Evolutionary conservation across 1,139 yeast species (phyloP).

Genomic region (Pichia sp.): DNA sequence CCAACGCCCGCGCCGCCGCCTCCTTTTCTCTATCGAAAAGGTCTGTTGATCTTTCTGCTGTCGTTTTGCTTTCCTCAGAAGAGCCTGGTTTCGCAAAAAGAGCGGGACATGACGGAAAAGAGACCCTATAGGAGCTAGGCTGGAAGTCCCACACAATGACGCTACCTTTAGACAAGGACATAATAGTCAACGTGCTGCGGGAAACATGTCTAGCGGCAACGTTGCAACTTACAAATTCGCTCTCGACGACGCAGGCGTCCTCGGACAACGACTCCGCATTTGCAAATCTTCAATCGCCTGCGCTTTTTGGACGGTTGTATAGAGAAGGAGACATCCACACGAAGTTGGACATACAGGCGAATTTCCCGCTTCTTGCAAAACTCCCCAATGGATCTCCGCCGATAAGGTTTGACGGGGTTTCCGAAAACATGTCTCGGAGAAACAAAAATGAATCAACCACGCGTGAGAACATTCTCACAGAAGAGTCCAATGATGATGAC

Average conservation of each 20-base stretch:
- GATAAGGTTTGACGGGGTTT: constrained; percentile 1
- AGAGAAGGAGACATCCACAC: neutral
- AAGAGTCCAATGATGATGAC: neutral
- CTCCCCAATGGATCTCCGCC: constrained; percentile 7
- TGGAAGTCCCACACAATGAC: constrained; percentile 8
- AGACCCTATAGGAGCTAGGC: no score
- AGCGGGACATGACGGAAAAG: no score
- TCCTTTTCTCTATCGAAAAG: neutral
- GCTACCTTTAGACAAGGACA: constrained; percentile 14
- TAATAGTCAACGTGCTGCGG: constrained; percentile 17
- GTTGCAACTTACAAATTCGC: neutral
- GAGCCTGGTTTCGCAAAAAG: no score
- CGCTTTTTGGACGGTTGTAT: constrained; percentile 5
- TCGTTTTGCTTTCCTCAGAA: neutral
- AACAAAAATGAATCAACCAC: neutral
- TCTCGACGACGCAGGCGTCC: neutral
- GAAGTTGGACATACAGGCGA: constrained; percentile 5
- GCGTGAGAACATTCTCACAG: neutral
- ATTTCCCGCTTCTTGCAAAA: constrained; percentile 14
- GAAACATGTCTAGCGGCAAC: constrained; percentile 16
- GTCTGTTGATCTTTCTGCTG: neutral
- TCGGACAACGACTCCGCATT: neutral
- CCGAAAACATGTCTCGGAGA: neutral
- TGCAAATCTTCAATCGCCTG: neutral
- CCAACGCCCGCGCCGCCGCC: neutral